Evolutionary conservation across 108 stramenopile genomes (phyloP).

Genomic region (Pseudonitzschia multiseries): DNA sequence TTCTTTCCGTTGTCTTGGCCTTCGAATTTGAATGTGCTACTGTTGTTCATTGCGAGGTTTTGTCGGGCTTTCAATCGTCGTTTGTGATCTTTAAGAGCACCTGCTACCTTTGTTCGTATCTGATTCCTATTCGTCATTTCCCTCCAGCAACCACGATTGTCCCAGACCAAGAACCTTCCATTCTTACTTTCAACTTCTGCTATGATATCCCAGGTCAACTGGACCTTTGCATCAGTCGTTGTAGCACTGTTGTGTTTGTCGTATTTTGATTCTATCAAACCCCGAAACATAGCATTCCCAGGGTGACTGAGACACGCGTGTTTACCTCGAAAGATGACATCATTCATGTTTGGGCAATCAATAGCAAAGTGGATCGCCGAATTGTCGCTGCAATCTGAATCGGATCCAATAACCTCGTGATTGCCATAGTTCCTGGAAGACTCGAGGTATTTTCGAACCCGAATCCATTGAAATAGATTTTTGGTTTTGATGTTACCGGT

Average conservation of each 20-base stretch:
- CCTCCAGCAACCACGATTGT: not conserved
- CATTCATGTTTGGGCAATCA: conserved; percentile 15
- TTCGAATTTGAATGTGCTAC: conserved; percentile 1
- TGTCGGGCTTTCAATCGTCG: conserved; percentile 1
- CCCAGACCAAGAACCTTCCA: conserved; percentile 16
- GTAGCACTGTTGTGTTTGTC: not conserved
- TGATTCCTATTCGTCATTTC: not conserved
- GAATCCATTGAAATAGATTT: conserved; percentile 26
- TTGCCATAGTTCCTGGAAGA: not conserved
- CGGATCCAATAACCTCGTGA: no score
- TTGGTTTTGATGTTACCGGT: conserved; percentile 27
- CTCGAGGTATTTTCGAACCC: conserved; percentile 8
- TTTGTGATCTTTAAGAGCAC: conserved; percentile 15
- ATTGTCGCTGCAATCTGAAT: not conserved
- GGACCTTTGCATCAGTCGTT: not conserved
- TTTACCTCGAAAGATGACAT: conserved; percentile 13
- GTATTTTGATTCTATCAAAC: conserved; percentile 11
- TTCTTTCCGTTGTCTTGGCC: not conserved
- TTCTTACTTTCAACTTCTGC: conserved; percentile 5
- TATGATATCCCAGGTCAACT: conserved; percentile 6
- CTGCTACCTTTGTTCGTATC: conserved; percentile 12
- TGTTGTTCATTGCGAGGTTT: not conserved
- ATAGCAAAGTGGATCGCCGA: not conserved
- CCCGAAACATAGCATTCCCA: conserved; percentile 16
- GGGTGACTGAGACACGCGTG: conserved; percentile 12